Evolutionary conservation across 768 basidiomycete species (phyloP), one percentile per base, ranked within the genome.

Genomic region (Boletus vermiculosoides): DNA sequence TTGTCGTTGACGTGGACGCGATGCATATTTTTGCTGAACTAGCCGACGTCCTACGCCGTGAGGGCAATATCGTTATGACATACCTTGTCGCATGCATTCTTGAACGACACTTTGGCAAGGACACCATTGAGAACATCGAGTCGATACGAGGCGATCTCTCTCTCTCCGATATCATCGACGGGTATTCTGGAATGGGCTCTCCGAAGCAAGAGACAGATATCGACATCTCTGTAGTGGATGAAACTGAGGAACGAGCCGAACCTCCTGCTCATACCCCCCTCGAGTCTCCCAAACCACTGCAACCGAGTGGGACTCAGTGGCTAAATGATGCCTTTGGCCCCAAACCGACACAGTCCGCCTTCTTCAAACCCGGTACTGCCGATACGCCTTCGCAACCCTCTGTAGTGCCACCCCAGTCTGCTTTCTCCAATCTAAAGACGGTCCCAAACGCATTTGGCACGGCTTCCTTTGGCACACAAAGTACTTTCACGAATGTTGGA

Each of bases 61-160:
- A 89, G 62, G 85, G 86, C 41, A 83, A 80, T 51, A 73, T 77
- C 2, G 73, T 85, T 15, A 90, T 92, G 81, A 88, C 92, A 2
- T 97, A 89, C 66, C 83, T 98, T 25, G 83, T 97, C 25, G 92
- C 90, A 0, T 97, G 94, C 67, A 83, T 98, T 46, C 76, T 94
- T 44, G 92, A 96, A 69, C 76, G 87, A n/a, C 78, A 92, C 46
- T 94, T 98, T 67, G 87, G 89, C 62, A 81, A 84, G 63, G 89
- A 88, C 44, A 84, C 91, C 5, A 84, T 91, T 58, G 86, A 90
- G 5, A 83, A 88, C 52, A 88, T 91, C 36, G 88, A 90, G 62
- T 70, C 71, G 25, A 82, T 92, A 56, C 78, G 83, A 51, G 84
- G 80, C 2, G 78, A 78, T 20, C 70, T 90, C 46, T 72, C 76